phyloP scores from a whole-genome alignment of 805 yeast species.

The Starmerella davenportii region DNA sequence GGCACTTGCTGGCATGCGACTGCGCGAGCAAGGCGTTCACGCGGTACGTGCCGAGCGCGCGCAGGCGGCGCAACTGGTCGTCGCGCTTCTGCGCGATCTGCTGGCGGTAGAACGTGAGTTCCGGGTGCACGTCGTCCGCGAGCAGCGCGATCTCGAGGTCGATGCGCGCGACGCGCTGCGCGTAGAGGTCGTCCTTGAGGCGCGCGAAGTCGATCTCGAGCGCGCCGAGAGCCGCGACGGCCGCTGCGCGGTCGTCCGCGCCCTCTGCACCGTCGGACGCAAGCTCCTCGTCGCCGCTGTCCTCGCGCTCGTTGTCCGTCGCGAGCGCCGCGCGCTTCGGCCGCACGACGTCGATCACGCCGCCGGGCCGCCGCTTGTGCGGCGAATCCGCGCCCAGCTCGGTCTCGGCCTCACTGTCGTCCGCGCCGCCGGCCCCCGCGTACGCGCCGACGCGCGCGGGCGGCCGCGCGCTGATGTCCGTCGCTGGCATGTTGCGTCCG shows the following conservation, averaged over 20 bases:
- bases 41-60: conserved; percentile 41
- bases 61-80: conserved; percentile 39
- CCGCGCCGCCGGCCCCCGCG: conserved; percentile 2
- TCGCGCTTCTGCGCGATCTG: conserved; percentile 60
- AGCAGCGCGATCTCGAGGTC: conserved; percentile 78
- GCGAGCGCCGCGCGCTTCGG: neutral
- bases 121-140: conserved; percentile 80
- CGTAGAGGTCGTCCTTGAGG: conserved; percentile 66
- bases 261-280: neutral
- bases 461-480: neutral
- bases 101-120: conserved; percentile 50
- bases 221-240: conserved; percentile 52
- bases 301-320: neutral
- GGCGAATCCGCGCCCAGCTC: conserved; percentile 54
- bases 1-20: conserved; percentile 60
- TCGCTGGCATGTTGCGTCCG: neutral
- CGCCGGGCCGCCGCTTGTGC: conserved; percentile 12
- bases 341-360: conserved; percentile 1
- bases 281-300: neutral
- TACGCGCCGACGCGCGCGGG: neutral
- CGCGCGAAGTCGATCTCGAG: conserved; percentile 79
- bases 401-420: conserved; percentile 74
- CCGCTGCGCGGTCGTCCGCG: conserved; percentile 21
- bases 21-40: conserved; percentile 62
- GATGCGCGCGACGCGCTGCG: conserved; percentile 57